phyloP scores from a whole-genome alignment of 2,329 filamentous ascomycete species.

The Alternaria rosae region DNA sequence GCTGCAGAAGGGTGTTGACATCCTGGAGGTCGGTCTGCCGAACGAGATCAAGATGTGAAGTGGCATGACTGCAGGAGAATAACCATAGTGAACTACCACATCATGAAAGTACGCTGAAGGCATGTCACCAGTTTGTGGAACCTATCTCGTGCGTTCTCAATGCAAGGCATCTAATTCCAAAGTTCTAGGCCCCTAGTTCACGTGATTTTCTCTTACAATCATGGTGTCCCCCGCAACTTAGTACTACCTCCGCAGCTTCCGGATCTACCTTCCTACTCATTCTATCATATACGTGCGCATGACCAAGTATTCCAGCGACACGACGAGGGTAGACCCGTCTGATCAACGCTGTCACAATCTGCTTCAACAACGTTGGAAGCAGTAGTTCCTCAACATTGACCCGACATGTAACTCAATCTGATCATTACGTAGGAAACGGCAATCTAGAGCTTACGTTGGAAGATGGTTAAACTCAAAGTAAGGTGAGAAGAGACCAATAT shows the following conservation, averaged over 20 bases:
- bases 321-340: not conserved
- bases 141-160: not conserved
- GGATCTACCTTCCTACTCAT: not conserved
- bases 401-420: not conserved
- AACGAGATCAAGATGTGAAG: slow-evolving; percentile 55
- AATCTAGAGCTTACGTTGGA: not conserved
- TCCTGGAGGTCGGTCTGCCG: slow-evolving; percentile 55
- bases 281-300: not conserved
- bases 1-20: slow-evolving; percentile 67
- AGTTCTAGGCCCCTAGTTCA: not conserved
- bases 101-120: not conserved
- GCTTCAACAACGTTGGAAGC: not conserved
- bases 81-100: not conserved
- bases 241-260: not conserved
- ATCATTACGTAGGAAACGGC: not conserved
- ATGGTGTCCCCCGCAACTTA: not conserved
- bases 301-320: not conserved
- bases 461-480: not conserved
- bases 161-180: not conserved
- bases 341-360: not conserved
- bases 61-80: not conserved
- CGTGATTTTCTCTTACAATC: not conserved
- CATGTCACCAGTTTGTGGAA: not conserved
- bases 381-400: not conserved
- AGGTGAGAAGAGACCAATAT: not conserved